phyloP scores from a whole-genome alignment of 441 rosid genomes.

The Melastoma candidum region DNA sequence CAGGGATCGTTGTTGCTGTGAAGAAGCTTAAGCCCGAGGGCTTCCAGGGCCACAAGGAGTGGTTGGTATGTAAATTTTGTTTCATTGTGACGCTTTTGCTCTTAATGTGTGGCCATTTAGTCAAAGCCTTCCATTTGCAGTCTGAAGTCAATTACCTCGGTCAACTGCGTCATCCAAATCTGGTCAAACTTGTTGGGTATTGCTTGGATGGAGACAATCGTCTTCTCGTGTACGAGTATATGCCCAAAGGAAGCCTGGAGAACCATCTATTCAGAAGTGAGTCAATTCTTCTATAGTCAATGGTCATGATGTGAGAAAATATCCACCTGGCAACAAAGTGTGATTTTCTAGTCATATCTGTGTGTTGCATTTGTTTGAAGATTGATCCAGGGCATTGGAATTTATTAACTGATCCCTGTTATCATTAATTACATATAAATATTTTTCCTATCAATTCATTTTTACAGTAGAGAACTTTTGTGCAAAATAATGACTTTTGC shows the following conservation, averaged over 20 bases:
- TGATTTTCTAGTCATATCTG: too few species aligned
- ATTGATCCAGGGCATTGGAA: too few species aligned
- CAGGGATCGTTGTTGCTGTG: conserved; percentile 35
- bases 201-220: conserved; percentile 36
- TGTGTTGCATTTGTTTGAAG: too few species aligned
- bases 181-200: conserved; percentile 47
- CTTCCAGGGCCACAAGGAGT: conserved; percentile 53
- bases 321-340: too few species aligned
- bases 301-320: too few species aligned
- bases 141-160: conserved; percentile 45
- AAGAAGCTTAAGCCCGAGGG: conserved; percentile 46
- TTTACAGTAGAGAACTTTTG: too few species aligned
- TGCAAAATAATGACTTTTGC: too few species aligned
- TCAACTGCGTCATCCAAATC: conserved; percentile 43
- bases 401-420: too few species aligned
- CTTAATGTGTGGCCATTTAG: conserved; percentile 6
- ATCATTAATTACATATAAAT: too few species aligned
- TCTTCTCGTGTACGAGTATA: conserved; percentile 49
- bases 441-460: too few species aligned
- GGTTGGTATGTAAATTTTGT: conserved; percentile 30
- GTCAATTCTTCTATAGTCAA: conserved; percentile 7
- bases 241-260: conserved; percentile 51
- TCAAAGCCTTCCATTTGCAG: conserved; percentile 16
- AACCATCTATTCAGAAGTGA: conserved; percentile 47
- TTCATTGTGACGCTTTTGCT: not conserved